phyloP scores from a whole-genome alignment of 768 basidiomycete species.

The Leccinum barrowsii region DNA sequence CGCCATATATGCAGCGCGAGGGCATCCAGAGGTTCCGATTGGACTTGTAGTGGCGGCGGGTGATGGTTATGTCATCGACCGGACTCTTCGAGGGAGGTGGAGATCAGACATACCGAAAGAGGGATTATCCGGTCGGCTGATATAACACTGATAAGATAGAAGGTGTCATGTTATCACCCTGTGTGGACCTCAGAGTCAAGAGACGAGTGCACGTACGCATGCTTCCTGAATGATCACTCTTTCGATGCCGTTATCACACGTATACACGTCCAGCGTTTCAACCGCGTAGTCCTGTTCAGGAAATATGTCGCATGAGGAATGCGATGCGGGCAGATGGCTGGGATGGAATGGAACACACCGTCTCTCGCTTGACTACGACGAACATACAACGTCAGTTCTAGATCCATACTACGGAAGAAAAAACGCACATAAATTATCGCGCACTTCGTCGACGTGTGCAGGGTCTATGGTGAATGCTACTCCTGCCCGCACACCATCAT shows the following conservation, averaged over 20 bases:
- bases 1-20: slow-evolving; percentile 69
- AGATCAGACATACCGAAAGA: slow-evolving; percentile 63
- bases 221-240: slow-evolving; percentile 46
- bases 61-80: background rate
- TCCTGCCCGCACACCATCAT: slow-evolving; percentile 39
- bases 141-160: slow-evolving; percentile 62
- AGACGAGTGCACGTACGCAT: background rate
- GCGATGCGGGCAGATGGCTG: background rate
- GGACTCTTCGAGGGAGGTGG: too few species aligned
- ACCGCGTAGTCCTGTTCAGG: slow-evolving; percentile 73
- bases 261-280: slow-evolving; percentile 72
- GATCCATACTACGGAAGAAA: background rate
- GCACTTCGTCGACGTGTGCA: slow-evolving; percentile 65
- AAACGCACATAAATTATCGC: slow-evolving; percentile 70
- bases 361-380: slow-evolving; percentile 71
- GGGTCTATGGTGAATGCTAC: slow-evolving; percentile 88
- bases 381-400: background rate
- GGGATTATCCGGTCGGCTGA: slow-evolving; percentile 83
- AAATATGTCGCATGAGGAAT: background rate
- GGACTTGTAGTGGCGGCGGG: slow-evolving; percentile 46
- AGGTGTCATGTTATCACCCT: background rate
- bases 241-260: slow-evolving; percentile 47
- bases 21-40: slow-evolving; percentile 66
- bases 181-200: background rate
- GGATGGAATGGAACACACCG: slow-evolving; percentile 39